Conservation (phyloP, 148 eudicot species). For the Spergularia marina region DNA sequence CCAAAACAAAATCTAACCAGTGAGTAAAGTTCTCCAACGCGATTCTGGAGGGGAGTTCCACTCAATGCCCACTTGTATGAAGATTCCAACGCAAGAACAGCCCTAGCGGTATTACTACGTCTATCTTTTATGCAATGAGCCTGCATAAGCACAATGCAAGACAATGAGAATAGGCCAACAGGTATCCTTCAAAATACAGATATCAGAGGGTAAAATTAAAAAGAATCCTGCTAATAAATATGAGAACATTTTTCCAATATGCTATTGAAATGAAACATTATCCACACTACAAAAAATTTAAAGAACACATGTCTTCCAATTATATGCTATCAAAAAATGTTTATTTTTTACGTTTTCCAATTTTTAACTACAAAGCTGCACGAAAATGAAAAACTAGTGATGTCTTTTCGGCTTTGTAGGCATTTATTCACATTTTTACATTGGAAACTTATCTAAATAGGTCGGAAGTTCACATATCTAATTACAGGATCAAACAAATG, state of each 20-base stretch:
- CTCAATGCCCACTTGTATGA: slow-evolving; percentile 95
- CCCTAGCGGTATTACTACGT: slow-evolving; percentile 82
- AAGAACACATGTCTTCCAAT: too few species aligned
- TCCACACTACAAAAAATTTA: not conserved
- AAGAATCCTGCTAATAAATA: not conserved
- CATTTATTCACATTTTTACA: not conserved
- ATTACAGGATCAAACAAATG: too few species aligned
- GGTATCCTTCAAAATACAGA: not conserved
- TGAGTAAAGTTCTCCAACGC: slow-evolving; percentile 94
- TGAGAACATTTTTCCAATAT: not conserved
- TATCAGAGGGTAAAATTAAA: not conserved
- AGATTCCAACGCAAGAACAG: slow-evolving; percentile 78
- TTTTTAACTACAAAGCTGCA: not conserved
- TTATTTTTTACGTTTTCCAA: not conserved
- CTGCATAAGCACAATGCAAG: slow-evolving; percentile 34
- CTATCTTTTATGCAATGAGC: slow-evolving; percentile 87
- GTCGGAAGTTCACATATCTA: not conserved
- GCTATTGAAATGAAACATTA: not conserved
- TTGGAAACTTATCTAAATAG: not conserved
- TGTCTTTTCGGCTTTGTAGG: not conserved
- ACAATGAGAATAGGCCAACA: not conserved
- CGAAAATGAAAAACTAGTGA: not conserved
- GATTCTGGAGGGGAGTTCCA: slow-evolving; percentile 98
- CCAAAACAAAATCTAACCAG: slow-evolving; percentile 41
- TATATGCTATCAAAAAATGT: too few species aligned